These are phyloP conservation scores for Usnea hakonensis DNA, from an alignment of 495 filamentous ascomycete genomes.

Conservation along the genomic window DNA sequence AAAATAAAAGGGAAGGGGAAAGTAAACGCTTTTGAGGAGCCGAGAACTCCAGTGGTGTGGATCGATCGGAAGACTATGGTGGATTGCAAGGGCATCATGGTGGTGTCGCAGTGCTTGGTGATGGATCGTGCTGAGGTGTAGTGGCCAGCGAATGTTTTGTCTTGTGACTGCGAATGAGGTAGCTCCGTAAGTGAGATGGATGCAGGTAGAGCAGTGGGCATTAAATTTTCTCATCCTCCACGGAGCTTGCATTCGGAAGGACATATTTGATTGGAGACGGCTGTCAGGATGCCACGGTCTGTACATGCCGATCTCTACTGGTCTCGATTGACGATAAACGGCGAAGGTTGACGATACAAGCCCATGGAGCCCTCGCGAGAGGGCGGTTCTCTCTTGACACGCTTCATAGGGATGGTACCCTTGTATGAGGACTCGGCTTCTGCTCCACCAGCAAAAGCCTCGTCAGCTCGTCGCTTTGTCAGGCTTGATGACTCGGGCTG, in stretches of 20 bases:
- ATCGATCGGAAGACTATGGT: not conserved
- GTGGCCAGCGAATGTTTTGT: not conserved
- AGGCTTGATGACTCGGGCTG: not conserved
- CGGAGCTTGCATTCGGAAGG: not conserved
- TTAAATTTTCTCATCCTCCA: not conserved
- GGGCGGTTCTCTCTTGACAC: not conserved
- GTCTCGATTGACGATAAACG: not conserved
- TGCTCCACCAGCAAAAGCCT: not conserved
- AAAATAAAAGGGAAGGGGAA: not conserved
- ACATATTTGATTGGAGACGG: not conserved
- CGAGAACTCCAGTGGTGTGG: not conserved
- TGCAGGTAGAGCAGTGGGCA: not conserved
- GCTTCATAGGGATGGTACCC: no score
- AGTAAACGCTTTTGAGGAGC: not conserved
- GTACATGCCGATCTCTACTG: not conserved
- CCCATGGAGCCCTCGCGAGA: not conserved
- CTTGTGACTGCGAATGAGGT: not conserved
- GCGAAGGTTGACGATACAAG: not conserved
- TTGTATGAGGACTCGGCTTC: not conserved
- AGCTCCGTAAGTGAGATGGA: not conserved
- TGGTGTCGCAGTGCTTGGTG: not conserved
- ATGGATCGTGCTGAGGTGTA: not conserved
- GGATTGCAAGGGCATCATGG: no score
- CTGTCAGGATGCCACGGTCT: not conserved
- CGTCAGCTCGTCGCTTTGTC: not conserved